These are phyloP conservation scores for Sonneratia alba DNA, from an alignment of 345 rosid species.

Conservation along the genomic window DNA sequence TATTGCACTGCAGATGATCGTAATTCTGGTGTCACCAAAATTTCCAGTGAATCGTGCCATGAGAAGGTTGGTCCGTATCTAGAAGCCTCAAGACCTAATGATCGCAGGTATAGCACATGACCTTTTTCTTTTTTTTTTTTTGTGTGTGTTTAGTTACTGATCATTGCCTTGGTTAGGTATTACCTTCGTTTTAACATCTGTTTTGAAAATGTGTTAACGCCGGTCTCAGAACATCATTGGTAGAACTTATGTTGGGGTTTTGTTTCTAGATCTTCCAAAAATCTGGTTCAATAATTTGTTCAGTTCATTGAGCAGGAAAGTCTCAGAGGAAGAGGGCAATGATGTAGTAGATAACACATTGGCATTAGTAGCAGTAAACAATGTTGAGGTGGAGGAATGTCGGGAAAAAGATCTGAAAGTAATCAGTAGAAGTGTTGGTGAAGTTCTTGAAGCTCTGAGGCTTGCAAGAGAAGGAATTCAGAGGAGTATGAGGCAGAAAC, in stretches of 20 bases:
- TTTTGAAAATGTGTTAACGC: neutral
- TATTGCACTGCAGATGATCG: neutral
- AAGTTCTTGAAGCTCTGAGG: slow-evolving; percentile 43
- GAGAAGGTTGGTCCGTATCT: slow-evolving; percentile 10
- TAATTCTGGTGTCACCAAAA: slow-evolving; percentile 2
- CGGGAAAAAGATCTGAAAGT: slow-evolving; percentile 16
- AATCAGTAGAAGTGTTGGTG: slow-evolving; percentile 21
- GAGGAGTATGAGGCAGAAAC: slow-evolving; percentile 21
- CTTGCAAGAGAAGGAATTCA: slow-evolving; percentile 13
- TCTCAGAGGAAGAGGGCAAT: neutral
- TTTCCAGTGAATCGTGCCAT: neutral
- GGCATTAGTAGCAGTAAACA: slow-evolving; percentile 30
- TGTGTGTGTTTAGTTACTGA: too few species aligned
- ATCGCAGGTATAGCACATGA: slow-evolving; percentile 12
- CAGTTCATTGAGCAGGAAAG: neutral
- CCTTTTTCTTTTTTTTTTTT: neutral
- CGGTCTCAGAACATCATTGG: neutral
- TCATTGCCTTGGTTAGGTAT: too few species aligned
- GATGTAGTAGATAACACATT: slow-evolving; percentile 25
- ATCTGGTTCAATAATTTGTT: neutral
- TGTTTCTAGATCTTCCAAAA: neutral
- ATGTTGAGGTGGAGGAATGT: slow-evolving; percentile 12
- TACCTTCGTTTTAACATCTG: neutral
- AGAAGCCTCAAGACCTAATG: slow-evolving; percentile 16
- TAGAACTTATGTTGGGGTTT: neutral